phyloP scores from a whole-genome alignment of 2,329 filamentous ascomycete species.

The Parastagonospora avenae region DNA sequence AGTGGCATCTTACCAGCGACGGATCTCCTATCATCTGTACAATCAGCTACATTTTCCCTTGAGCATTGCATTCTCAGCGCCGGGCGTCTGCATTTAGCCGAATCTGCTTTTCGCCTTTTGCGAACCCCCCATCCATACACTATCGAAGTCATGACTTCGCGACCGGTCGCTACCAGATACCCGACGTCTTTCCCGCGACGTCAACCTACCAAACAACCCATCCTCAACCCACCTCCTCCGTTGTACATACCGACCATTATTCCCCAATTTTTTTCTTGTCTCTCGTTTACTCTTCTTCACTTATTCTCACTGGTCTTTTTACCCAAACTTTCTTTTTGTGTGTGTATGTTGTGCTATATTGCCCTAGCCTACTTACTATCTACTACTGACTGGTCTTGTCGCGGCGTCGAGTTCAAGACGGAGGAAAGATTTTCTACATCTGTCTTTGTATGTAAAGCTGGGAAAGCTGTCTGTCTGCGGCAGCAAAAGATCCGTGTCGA shows the following conservation, averaged over 20 bases:
- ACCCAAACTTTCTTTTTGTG: background rate
- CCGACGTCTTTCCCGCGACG: slow-evolving; percentile 27
- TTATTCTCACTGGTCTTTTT: background rate
- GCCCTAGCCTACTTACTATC: too few relatives aligned
- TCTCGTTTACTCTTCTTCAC: slow-evolving; percentile 3
- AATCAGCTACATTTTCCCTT: slow-evolving; percentile 22
- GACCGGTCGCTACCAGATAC: slow-evolving; percentile 45
- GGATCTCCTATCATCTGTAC: slow-evolving; percentile 24
- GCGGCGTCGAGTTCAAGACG: background rate
- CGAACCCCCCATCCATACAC: slow-evolving; percentile 8
- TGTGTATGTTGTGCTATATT: background rate
- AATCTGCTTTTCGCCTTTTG: slow-evolving; percentile 13
- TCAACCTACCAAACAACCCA: slow-evolving; percentile 4
- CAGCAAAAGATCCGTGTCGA: background rate
- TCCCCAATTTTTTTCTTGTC: slow-evolving; percentile 5
- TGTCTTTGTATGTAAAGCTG: too few relatives aligned
- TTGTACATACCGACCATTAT: background rate
- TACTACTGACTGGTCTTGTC: too few relatives aligned
- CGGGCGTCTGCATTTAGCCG: slow-evolving; percentile 26
- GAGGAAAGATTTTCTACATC: background rate
- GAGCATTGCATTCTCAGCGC: slow-evolving; percentile 38
- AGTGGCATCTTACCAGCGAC: slow-evolving; percentile 27
- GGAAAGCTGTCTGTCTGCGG: too few relatives aligned
- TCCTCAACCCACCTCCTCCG: background rate
- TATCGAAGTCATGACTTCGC: slow-evolving; percentile 27